Evolutionary conservation across 495 filamentous ascomycete genomes (phyloP).

Genomic region (Xylaria intraflava): DNA sequence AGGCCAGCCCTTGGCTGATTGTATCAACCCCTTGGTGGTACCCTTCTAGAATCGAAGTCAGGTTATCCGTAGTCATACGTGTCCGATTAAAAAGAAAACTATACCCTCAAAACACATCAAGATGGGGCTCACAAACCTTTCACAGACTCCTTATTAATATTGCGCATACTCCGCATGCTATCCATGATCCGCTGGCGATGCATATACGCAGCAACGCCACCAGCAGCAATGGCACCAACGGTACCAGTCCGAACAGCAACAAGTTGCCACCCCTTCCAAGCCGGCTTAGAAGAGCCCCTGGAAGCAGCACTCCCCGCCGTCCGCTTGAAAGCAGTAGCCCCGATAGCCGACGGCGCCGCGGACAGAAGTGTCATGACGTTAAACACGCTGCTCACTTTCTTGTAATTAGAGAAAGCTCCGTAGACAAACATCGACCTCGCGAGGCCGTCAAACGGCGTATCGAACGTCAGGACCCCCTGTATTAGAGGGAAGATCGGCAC

Average conservation of each 20-base stretch:
- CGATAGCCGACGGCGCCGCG: conserved; percentile 38
- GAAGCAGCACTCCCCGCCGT: conserved; percentile 16
- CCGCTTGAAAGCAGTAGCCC: conserved; percentile 41
- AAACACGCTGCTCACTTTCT: conserved; percentile 68
- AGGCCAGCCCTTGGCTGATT: conserved; percentile 43
- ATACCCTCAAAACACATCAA: not conserved
- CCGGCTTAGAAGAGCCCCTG: conserved; percentile 19
- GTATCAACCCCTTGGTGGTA: conserved; percentile 40
- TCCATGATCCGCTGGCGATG: conserved; percentile 68
- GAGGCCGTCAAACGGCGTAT: conserved; percentile 90
- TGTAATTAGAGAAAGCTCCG: conserved; percentile 82
- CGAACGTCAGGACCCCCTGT: conserved; percentile 82
- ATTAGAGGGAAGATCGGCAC: conserved; percentile 56
- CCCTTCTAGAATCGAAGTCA: conserved; percentile 18
- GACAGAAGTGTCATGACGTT: conserved; percentile 57
- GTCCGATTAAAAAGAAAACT: not conserved
- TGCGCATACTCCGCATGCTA: conserved; percentile 38
- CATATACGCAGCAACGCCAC: conserved; percentile 77
- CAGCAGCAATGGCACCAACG: conserved; percentile 79
- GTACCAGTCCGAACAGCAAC: conserved; percentile 81
- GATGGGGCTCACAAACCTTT: conserved; percentile 1
- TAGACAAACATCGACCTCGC: conserved; percentile 84
- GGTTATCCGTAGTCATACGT: not conserved
- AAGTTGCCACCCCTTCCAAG: conserved; percentile 66
- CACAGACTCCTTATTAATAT: conserved; percentile 33